Evolutionary conservation across 176 grass and related monocot species (phyloP).

Genomic region (Rhipidocladum racemiflorum): DNA sequence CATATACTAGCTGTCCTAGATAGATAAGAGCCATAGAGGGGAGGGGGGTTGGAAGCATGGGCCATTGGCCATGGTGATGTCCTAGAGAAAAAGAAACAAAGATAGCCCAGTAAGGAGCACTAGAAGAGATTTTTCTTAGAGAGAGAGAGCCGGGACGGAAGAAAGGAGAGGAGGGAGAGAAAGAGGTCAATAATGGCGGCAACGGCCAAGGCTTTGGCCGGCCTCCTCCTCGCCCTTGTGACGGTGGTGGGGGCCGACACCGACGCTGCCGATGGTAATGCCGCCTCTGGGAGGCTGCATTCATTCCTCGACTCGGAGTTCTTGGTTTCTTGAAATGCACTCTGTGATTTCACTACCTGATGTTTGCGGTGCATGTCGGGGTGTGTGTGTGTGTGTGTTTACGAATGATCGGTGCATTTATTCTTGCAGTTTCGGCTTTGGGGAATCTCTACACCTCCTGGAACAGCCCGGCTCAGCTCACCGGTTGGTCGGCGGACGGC

Average conservation of each 20-base stretch:
- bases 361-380: background rate
- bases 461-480: conserved; percentile 72
- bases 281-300: background rate
- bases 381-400: background rate
- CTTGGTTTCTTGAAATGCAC: conserved; percentile 8
- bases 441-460: conserved; percentile 66
- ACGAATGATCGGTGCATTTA: background rate
- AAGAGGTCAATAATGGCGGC: conserved; percentile 9
- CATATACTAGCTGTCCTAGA: conserved; percentile 17
- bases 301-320: background rate
- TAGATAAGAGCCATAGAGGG: conserved; percentile 4
- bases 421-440: conserved; percentile 68
- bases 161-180: background rate
- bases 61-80: conserved; percentile 10
- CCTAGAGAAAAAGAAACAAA: background rate
- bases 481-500: conserved; percentile 61
- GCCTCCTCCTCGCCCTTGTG: conserved; percentile 25
- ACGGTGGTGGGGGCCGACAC: conserved; percentile 35
- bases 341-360: background rate
- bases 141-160: background rate
- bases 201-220: background rate
- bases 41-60: background rate
- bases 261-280: conserved; percentile 42
- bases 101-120: background rate
- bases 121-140: background rate